A percentile compares a stretch with the other conserved stretches of the same genome.
Evolutionary conservation across 2,329 filamentous ascomycete genomes (phyloP).

Genomic region (Colletotrichum sp.): DNA sequence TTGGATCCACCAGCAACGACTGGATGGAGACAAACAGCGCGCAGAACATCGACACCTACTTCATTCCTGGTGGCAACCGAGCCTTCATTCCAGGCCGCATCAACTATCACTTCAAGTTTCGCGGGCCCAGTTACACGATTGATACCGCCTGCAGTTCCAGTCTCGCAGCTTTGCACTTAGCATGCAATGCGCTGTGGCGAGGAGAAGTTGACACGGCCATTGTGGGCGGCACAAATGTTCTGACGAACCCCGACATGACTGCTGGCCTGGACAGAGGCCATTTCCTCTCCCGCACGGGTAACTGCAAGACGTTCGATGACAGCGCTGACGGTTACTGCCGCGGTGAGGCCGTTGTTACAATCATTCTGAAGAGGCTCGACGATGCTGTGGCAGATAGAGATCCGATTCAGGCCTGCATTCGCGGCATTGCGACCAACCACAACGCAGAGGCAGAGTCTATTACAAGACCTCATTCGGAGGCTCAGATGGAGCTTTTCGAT

Average conservation of each 20-base stretch:
- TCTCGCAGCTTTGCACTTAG: conserved; percentile 72
- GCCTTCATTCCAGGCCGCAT: conserved; percentile 65
- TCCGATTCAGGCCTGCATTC: conserved; percentile 39
- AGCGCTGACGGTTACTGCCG: conserved; percentile 51
- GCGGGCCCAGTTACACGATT: conserved; percentile 72
- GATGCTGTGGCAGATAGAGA: conserved; percentile 45
- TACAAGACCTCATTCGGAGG: conserved; percentile 30
- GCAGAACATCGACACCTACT: conserved; percentile 66
- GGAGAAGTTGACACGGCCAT: conserved; percentile 77
- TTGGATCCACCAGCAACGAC: conserved; percentile 78
- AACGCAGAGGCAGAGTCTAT: conserved; percentile 49
- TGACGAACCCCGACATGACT: conserved; percentile 83
- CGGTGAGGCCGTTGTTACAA: conserved; percentile 46
- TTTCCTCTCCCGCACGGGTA: conserved; percentile 77
- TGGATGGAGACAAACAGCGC: conserved; percentile 79
- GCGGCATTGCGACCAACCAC: conserved; percentile 38
- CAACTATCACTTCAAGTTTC: conserved; percentile 81
- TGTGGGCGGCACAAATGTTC: conserved; percentile 76
- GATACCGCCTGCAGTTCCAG: conserved; percentile 83
- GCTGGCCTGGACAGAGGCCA: conserved; percentile 76
- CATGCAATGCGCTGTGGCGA: conserved; percentile 49
- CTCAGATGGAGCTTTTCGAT: conserved; percentile 41
- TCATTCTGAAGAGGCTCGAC: conserved; percentile 45
- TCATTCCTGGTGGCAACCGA: conserved; percentile 54
- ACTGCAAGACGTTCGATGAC: conserved; percentile 82